These are phyloP conservation scores for Colletotrichum spaethianum DNA, from an alignment of 2,329 filamentous ascomycete genomes.

Conservation along the genomic window DNA sequence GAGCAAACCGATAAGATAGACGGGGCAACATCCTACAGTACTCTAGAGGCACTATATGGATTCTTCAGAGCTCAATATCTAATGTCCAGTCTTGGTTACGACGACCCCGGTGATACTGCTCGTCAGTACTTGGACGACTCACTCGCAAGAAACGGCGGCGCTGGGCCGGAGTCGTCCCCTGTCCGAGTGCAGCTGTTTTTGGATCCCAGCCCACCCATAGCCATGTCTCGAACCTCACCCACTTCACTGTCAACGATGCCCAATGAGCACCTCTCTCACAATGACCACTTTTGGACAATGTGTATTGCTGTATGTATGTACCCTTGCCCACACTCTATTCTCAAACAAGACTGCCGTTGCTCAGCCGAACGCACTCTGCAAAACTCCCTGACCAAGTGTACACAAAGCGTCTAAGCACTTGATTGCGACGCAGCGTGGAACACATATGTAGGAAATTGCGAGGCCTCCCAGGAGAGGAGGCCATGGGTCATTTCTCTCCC, in stretches of 20 bases:
- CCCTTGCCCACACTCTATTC: not conserved
- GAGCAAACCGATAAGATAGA: conserved; percentile 52
- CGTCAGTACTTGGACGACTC: conserved; percentile 47
- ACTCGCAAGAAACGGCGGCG: conserved; percentile 44
- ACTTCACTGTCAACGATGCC: not conserved
- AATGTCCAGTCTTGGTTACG: conserved; percentile 34
- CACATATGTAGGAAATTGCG: not conserved
- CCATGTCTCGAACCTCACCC: conserved; percentile 28
- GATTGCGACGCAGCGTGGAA: too few species aligned
- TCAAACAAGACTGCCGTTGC: not conserved
- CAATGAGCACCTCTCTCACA: not conserved
- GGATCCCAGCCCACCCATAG: conserved; percentile 49
- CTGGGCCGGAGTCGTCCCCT: conserved; percentile 47
- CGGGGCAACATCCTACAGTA: conserved; percentile 48
- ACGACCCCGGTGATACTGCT: conserved; percentile 47
- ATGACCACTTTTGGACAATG: not conserved
- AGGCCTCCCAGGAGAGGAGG: not conserved
- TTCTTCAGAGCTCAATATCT: conserved; percentile 49
- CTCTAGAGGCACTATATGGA: conserved; percentile 53
- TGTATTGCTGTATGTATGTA: not conserved
- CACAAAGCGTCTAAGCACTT: not conserved
- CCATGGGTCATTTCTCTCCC: not conserved
- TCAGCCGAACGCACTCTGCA: not conserved
- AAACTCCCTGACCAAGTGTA: not conserved
- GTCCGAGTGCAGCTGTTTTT: conserved; percentile 49